phyloP scores from a whole-genome alignment of 169 alveolate genomes.

The Nephromyces sp. region DNA sequence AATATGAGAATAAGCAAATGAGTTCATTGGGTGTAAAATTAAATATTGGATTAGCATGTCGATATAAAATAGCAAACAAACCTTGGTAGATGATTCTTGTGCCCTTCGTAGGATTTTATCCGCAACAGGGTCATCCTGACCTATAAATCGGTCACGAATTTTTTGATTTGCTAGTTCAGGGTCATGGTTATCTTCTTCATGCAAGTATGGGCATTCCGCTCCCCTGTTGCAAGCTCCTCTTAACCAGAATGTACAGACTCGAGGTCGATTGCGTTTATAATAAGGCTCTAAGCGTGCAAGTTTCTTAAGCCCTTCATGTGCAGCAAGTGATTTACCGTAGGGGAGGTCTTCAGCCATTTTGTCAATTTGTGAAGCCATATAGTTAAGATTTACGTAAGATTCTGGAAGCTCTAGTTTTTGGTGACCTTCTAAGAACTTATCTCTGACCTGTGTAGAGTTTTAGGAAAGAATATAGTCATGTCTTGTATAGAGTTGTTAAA shows the following conservation, averaged over 20 bases:
- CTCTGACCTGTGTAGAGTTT: neutral
- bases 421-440: slow-evolving; percentile 10
- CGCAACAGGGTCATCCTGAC: slow-evolving; percentile 73
- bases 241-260: slow-evolving; percentile 86
- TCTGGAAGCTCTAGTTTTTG: slow-evolving; percentile 28
- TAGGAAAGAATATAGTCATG: neutral
- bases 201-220: slow-evolving; percentile 58
- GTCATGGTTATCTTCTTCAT: slow-evolving; percentile 39
- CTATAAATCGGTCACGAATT: slow-evolving; percentile 60
- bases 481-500: neutral
- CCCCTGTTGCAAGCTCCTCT: slow-evolving; percentile 88
- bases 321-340: slow-evolving; percentile 16
- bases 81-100: neutral
- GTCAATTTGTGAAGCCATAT: slow-evolving; percentile 3
- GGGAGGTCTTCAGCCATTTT: slow-evolving; percentile 22
- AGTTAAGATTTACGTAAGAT: slow-evolving; percentile 27
- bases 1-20: neutral
- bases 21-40: too few relatives aligned
- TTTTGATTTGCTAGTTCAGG: slow-evolving; percentile 53
- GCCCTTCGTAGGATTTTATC: slow-evolving; percentile 55
- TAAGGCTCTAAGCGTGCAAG: slow-evolving; percentile 70
- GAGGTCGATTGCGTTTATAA: slow-evolving; percentile 80
- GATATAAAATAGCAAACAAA: too few relatives aligned
- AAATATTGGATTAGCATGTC: too few relatives aligned
- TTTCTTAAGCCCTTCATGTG: slow-evolving; percentile 35